phyloP scores from a whole-genome alignment of 176 grass and related monocot genomes.

The Oryza meyeriana region DNA sequence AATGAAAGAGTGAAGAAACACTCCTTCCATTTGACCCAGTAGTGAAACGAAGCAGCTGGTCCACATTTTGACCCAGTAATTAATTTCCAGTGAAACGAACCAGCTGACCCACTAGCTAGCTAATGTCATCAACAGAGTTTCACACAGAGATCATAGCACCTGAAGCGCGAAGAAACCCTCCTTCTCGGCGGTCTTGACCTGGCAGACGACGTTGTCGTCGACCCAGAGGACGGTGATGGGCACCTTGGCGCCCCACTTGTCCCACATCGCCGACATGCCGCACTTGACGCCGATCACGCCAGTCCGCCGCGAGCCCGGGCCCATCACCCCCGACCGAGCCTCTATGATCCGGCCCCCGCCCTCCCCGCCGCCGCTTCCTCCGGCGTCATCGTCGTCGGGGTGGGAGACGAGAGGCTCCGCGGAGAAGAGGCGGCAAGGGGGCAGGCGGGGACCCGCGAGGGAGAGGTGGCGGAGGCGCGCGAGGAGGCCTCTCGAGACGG shows the following conservation, averaged over 20 bases:
- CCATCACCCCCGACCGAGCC: constrained; percentile 56
- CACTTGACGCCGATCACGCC: constrained; percentile 92
- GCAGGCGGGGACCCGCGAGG: constrained; percentile 14
- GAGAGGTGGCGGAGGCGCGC: constrained; percentile 48
- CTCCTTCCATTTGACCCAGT: background rate
- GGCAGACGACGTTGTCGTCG: constrained; percentile 90
- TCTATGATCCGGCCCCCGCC: constrained; percentile 57
- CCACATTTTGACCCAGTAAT: background rate
- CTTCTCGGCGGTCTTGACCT: constrained; percentile 94
- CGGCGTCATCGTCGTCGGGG: constrained; percentile 36
- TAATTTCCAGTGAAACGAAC: background rate
- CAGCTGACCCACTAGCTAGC: background rate
- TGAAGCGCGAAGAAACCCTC: constrained; percentile 86
- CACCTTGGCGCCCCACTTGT: constrained; percentile 95
- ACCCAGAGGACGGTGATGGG: constrained; percentile 90
- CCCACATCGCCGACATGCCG: constrained; percentile 95
- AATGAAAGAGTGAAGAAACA: background rate
- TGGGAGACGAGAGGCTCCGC: constrained; percentile 48
- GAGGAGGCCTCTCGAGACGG: constrained; percentile 83
- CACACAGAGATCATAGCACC: constrained; percentile 37
- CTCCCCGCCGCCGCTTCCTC: constrained; percentile 15
- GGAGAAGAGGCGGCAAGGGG: constrained; percentile 50
- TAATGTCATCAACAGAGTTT: background rate
- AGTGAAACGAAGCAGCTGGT: no score
- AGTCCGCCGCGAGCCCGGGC: constrained; percentile 58